Evolutionary conservation across 1,139 yeast species (phyloP).

Genomic region (Hansenula lynferdii): DNA sequence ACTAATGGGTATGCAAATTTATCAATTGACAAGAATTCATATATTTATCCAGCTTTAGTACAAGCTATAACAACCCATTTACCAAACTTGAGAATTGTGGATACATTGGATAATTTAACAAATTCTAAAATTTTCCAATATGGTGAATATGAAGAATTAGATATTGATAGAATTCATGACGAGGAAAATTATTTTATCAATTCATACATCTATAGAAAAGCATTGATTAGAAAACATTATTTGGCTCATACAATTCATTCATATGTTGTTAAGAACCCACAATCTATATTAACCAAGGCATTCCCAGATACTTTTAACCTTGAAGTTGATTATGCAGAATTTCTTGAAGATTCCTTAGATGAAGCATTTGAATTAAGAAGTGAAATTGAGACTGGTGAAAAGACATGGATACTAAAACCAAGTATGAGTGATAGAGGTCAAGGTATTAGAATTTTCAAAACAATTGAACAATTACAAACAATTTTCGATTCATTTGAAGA

Average conservation of each 20-base stretch:
- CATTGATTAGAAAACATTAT: slow-evolving; percentile 84
- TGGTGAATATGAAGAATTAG: slow-evolving; percentile 87
- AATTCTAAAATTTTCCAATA: slow-evolving; percentile 54
- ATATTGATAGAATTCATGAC: slow-evolving; percentile 50
- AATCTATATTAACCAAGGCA: slow-evolving; percentile 51
- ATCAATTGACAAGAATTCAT: slow-evolving; percentile 36
- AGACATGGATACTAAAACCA: slow-evolving; percentile 87
- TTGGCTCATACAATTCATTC: slow-evolving; percentile 75
- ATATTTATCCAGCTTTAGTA: slow-evolving; percentile 54
- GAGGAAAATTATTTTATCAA: slow-evolving; percentile 58
- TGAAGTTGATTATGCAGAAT: slow-evolving; percentile 96
- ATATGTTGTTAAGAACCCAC: slow-evolving; percentile 70
- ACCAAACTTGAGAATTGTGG: slow-evolving; percentile 18
- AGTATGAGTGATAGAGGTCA: slow-evolving; percentile 98
- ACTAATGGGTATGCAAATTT: slow-evolving; percentile 5
- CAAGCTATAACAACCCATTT: slow-evolving; percentile 34
- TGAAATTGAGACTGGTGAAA: slow-evolving; percentile 60
- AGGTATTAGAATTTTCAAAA: slow-evolving; percentile 79
- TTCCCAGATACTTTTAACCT: slow-evolving; percentile 74
- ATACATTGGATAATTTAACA: slow-evolving; percentile 5
- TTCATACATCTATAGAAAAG: slow-evolving; percentile 82
- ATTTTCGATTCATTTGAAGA: slow-evolving; percentile 86
- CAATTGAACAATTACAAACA: slow-evolving; percentile 72
- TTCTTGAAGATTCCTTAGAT: slow-evolving; percentile 87
- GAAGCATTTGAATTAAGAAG: slow-evolving; percentile 86